Conservation (phyloP, 192 early-diverging fungal genomes). For the Podila horticola region DNA sequence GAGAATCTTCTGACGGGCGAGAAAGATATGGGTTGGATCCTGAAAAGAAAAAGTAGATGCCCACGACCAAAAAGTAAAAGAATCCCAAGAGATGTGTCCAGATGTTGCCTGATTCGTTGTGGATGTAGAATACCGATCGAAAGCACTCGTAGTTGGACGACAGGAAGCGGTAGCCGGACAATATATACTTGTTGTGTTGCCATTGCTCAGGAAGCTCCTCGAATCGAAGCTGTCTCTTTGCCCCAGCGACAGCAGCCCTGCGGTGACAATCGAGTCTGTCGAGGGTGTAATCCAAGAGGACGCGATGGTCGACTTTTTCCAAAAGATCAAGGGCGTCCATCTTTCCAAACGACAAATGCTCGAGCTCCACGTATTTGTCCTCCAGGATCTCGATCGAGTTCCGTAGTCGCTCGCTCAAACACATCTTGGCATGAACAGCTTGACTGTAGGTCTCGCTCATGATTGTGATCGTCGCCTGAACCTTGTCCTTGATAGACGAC, state of each 20-base stretch:
- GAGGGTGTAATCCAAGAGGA: constrained; percentile 54
- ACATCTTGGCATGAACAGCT: constrained; percentile 39
- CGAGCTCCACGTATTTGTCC: constrained; percentile 53
- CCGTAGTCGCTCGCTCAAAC: constrained; percentile 28
- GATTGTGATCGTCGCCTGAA: constrained; percentile 30
- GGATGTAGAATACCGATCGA: constrained; percentile 68
- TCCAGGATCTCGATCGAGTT: constrained; percentile 37
- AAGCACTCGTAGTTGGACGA: constrained; percentile 61
- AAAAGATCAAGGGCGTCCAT: constrained; percentile 65
- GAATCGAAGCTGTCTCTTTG: constrained; percentile 62
- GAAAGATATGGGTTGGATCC: constrained; percentile 48
- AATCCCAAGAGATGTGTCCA: constrained; percentile 73
- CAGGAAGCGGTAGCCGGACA: constrained; percentile 65
- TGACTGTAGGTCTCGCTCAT: constrained; percentile 33
- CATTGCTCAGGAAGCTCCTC: constrained; percentile 69
- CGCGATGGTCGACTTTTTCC: constrained; percentile 58
- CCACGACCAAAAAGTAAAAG: constrained; percentile 64
- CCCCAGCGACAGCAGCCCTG: constrained; percentile 59
- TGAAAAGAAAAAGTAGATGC: constrained; percentile 58
- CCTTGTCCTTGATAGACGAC: constrained; percentile 34
- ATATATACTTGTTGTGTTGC: constrained; percentile 69
- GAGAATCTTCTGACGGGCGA: constrained; percentile 6
- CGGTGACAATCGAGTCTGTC: constrained; percentile 61
- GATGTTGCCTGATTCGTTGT: constrained; percentile 78
- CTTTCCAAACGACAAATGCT: constrained; percentile 44